These are phyloP conservation scores for Chlamydomonas sp. DNA, from an alignment of 139 green algal species.

Conservation along the genomic window DNA sequence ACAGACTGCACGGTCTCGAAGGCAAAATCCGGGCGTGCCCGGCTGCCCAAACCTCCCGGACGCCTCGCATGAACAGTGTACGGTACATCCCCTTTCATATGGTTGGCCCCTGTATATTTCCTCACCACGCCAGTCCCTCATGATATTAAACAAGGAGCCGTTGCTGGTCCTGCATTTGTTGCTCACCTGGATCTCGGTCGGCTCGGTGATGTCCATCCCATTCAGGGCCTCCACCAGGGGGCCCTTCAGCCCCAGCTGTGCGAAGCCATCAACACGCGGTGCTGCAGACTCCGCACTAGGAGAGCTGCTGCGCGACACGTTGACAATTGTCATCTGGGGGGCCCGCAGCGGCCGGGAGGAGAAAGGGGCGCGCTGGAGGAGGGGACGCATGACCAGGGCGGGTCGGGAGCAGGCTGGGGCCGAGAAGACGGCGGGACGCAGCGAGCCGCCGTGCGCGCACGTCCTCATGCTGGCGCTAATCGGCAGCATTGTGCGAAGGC, in stretches of 20 bases:
- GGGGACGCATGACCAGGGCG: neutral
- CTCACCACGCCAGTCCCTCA: no score
- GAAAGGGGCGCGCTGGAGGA: neutral
- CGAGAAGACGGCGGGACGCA: no score
- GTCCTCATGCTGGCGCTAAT: no score
- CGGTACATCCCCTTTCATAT: neutral
- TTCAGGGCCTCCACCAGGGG: constrained; percentile 65
- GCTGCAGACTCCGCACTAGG: neutral
- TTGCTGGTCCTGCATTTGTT: neutral
- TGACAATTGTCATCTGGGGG: constrained; percentile 25
- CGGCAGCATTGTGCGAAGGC: no score
- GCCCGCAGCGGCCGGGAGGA: neutral
- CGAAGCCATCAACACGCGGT: constrained; percentile 37
- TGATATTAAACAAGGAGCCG: no score
- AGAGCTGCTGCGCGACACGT: constrained; percentile 11
- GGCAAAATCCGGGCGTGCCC: no score
- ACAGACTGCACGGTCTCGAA: no score
- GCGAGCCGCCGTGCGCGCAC: no score
- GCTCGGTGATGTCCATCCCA: constrained; percentile 66
- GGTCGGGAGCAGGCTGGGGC: neutral
- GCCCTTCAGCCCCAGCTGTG: constrained; percentile 56
- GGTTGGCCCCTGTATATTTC: neutral
- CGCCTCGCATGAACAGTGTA: neutral
- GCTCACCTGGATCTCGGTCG: constrained; percentile 90
- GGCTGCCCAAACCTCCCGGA: neutral